A percentile compares a stretch with the other conserved stretches of the same genome.
phyloP scores from a whole-genome alignment of 2,329 filamentous ascomycete genomes.

The Colletotrichum falcatum region DNA sequence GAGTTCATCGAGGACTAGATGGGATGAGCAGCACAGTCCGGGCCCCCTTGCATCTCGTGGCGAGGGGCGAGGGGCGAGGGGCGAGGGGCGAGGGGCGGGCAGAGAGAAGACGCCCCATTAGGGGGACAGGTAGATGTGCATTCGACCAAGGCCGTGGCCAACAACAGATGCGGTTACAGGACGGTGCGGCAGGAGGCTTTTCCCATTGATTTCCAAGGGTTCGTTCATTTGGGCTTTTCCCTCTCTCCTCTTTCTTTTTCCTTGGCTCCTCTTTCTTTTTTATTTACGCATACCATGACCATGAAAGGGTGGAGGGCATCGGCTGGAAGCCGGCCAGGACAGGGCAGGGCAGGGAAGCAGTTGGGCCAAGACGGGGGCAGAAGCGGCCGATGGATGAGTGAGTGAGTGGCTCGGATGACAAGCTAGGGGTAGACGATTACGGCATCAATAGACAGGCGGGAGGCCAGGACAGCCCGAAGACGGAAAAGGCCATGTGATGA shows the following conservation, averaged over 20 bases:
- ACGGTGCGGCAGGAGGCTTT: neutral
- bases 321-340: conserved; percentile 3
- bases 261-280: neutral
- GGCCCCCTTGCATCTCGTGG: neutral
- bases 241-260: neutral
- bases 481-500: neutral
- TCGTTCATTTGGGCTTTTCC: neutral
- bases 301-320: conserved; percentile 11
- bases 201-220: conserved; percentile 5
- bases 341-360: conserved; percentile 12
- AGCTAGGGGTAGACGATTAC: conserved; percentile 11
- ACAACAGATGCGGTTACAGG: conserved; percentile 26
- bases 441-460: conserved; percentile 33
- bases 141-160: conserved; percentile 13
- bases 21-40: neutral
- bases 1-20: conserved; percentile 77
- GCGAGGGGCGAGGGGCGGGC: too few relatives aligned
- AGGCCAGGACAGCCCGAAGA: neutral
- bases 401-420: neutral
- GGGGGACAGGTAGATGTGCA: conserved; percentile 19
- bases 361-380: conserved; percentile 8
- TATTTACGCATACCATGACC: conserved; percentile 25
- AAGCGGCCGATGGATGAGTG: neutral
- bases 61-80: too few relatives aligned
- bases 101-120: conserved; percentile 1